Conservation (phyloP, 2,329 filamentous ascomycete genomes). For the Aspergillus sp. region DNA sequence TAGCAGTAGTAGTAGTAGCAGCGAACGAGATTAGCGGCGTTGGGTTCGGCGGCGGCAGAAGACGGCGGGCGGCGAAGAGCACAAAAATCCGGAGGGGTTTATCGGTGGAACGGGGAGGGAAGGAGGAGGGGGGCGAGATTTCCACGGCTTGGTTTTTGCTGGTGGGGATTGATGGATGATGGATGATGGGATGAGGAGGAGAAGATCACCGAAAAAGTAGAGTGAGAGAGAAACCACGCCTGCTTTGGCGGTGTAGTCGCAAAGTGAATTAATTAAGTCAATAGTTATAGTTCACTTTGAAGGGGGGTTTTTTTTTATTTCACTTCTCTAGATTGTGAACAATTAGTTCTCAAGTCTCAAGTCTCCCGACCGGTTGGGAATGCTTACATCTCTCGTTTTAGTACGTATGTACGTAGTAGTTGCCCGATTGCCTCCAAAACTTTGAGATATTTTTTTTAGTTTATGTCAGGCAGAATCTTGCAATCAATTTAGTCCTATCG, state of each 20-base stretch:
- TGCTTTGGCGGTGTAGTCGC: too few relatives aligned
- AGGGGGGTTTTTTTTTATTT: too few relatives aligned
- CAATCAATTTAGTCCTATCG: background rate
- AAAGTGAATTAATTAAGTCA: too few relatives aligned
- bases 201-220: background rate
- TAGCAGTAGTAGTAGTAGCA: conserved; percentile 2
- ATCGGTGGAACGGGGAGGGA: conserved; percentile 11
- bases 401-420: too few relatives aligned
- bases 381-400: background rate
- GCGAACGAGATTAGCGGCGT: background rate
- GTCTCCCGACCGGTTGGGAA: background rate
- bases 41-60: background rate
- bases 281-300: too few relatives aligned
- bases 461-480: background rate
- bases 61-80: background rate
- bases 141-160: conserved; percentile 6
- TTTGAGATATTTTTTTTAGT: background rate
- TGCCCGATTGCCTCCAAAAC: background rate
- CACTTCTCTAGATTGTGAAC: too few relatives aligned
- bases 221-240: background rate
- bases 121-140: conserved; percentile 9
- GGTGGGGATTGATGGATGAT: conserved; percentile 6
- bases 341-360: too few relatives aligned
- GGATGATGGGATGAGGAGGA: background rate
- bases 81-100: conserved; percentile 29